These are phyloP conservation scores for Penicillium capsulatum DNA, from an alignment of 2,329 filamentous ascomycete species.

Conservation along the genomic window DNA sequence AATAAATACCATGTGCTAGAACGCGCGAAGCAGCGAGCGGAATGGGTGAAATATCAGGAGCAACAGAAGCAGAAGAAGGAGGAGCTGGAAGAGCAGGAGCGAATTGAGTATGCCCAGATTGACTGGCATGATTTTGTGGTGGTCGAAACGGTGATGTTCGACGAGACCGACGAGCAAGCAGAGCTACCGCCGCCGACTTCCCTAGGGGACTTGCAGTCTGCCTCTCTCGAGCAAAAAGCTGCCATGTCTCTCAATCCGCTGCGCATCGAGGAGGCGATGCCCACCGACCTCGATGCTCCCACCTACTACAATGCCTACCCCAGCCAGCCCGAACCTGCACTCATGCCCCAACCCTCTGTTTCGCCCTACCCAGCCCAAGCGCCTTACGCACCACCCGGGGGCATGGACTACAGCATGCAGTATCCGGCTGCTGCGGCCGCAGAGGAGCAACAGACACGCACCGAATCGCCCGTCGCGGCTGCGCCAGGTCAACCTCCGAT, in stretches of 20 bases:
- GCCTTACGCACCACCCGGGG: slow-evolving; percentile 30
- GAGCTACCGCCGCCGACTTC: slow-evolving; percentile 86
- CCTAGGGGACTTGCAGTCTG: slow-evolving; percentile 86
- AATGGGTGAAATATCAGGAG: slow-evolving; percentile 81
- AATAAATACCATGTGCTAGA: slow-evolving; percentile 78
- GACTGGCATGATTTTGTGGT: slow-evolving; percentile 98
- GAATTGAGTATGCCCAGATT: slow-evolving; percentile 73
- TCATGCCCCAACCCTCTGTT: slow-evolving; percentile 31
- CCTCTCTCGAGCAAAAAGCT: slow-evolving; percentile 91
- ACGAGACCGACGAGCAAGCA: slow-evolving; percentile 77
- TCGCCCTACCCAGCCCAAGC: slow-evolving; percentile 23
- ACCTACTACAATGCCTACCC: slow-evolving; percentile 53
- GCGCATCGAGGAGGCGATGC: slow-evolving; percentile 93
- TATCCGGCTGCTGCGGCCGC: slow-evolving; percentile 33
- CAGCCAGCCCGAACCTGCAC: slow-evolving; percentile 36
- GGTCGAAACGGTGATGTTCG: slow-evolving; percentile 91
- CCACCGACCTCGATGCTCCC: slow-evolving; percentile 61
- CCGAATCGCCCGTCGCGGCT: slow-evolving; percentile 71
- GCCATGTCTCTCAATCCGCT: slow-evolving; percentile 77
- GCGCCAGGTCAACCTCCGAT: slow-evolving; percentile 58
- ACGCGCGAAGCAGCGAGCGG: slow-evolving; percentile 77
- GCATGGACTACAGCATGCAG: slow-evolving; percentile 18
- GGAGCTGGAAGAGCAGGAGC: slow-evolving; percentile 78
- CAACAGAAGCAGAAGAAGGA: slow-evolving; percentile 83
- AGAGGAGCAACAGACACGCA: slow-evolving; percentile 45